These are phyloP conservation scores for Verticillium nubilum DNA, from an alignment of 2,329 filamentous ascomycete genomes.

Conservation along the genomic window DNA sequence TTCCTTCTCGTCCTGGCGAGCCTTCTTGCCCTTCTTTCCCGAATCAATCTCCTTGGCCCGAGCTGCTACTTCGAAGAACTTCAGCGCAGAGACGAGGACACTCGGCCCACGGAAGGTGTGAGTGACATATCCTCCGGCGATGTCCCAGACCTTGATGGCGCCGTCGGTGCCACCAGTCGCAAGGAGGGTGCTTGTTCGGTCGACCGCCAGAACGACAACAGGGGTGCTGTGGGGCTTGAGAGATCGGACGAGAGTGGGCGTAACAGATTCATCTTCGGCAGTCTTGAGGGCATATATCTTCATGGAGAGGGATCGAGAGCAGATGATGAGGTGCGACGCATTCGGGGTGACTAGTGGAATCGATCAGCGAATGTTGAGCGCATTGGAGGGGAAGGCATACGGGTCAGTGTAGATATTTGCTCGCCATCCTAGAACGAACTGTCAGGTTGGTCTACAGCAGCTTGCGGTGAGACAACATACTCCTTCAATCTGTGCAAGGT, in stretches of 20 bases:
- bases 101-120: slow-evolving; percentile 94
- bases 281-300: slow-evolving; percentile 73
- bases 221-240: slow-evolving; percentile 88
- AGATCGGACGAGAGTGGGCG: slow-evolving; percentile 66
- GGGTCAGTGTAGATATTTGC: slow-evolving; percentile 57
- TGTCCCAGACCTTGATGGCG: slow-evolving; percentile 94
- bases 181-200: slow-evolving; percentile 81
- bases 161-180: slow-evolving; percentile 93
- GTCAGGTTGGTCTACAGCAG: slow-evolving; percentile 16
- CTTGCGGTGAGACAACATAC: slow-evolving; percentile 38
- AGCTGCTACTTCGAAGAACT: slow-evolving; percentile 73
- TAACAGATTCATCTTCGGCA: slow-evolving; percentile 52
- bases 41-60: slow-evolving; percentile 32
- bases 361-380: slow-evolving; percentile 10
- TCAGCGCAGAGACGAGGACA: slow-evolving; percentile 82
- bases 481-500: slow-evolving; percentile 82
- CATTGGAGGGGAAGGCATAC: slow-evolving; percentile 3
- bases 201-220: slow-evolving; percentile 79
- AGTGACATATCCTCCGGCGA: slow-evolving; percentile 81
- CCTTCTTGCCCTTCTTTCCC: slow-evolving; percentile 32
- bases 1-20: slow-evolving; percentile 32
- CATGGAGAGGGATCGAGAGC: slow-evolving; percentile 94
- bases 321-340: slow-evolving; percentile 81
- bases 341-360: slow-evolving; percentile 68
- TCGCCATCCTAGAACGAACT: slow-evolving; percentile 62